These are phyloP conservation scores for Alternaria ventricosa DNA, from an alignment of 2,329 filamentous ascomycete species.

Conservation along the genomic window DNA sequence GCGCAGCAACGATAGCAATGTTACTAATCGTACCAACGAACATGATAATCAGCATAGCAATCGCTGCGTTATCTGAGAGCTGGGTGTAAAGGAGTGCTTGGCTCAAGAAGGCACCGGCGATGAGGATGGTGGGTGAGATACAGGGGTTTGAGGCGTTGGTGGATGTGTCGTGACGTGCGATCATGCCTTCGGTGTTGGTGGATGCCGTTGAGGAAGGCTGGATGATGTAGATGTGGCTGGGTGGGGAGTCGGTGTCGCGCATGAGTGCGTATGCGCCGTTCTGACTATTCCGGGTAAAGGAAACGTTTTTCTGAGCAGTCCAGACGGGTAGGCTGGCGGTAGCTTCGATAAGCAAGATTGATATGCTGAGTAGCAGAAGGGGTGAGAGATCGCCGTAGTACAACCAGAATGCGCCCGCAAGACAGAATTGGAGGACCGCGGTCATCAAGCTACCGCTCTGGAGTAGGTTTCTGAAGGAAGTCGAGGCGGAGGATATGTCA, in stretches of 20 bases:
- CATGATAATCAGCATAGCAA: neutral
- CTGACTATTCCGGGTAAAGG: rapidly evolving
- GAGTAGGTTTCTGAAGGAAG: neutral
- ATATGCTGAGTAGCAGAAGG: neutral
- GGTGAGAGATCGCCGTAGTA: neutral
- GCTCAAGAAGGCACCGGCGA: neutral
- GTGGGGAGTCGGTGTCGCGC: neutral
- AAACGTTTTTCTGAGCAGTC: neutral
- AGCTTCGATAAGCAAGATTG: neutral
- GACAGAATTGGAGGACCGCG: neutral
- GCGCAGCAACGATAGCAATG: neutral
- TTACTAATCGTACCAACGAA: neutral
- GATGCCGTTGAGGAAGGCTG: neutral
- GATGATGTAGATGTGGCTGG: neutral
- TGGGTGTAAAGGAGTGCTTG: neutral
- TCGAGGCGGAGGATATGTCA: neutral
- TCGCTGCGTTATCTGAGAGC: neutral
- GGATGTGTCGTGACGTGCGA: neutral
- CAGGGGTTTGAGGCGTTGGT: neutral
- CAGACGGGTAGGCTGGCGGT: neutral
- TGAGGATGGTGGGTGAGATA: neutral
- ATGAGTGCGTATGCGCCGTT: neutral
- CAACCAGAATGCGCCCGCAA: neutral
- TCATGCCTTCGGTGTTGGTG: neutral
- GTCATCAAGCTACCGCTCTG: neutral